Evolutionary conservation across 257 asterid species (phyloP), one percentile per base, ranked within the genome.

Genomic region (Ehretia macrophylla): DNA sequence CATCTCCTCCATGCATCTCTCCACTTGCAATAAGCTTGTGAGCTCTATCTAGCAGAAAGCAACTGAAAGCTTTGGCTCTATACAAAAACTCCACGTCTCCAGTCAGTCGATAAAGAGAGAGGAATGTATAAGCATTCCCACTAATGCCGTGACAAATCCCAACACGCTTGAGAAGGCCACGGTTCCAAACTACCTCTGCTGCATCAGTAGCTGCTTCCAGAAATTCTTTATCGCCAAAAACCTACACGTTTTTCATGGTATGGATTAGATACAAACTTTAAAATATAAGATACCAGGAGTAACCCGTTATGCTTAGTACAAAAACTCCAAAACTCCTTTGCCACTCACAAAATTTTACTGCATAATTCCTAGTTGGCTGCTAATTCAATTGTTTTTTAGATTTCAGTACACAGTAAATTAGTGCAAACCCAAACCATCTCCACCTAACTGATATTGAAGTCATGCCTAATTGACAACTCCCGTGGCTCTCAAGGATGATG

Each of bases 101-200:
- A 5, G 96, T 87, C 56, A 84, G 56, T 58, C 65, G 81, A 76
- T 87, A 81, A 35, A 87, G 79, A n/a, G 96, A 72, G 56, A 87
- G 85, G 58, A 90, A 90, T 18, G 78, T 83, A 32, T 84, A 87
- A 22, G 97, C 63, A 52, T 90, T 90, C 44, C 97, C 96, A 49
- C 93, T 81, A 17, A 90, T 75, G 62, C 96, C 97, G 18, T 86
- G 96, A 58, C 97, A 90, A 17, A 90, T 17, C 42, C 96, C 97
- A 8, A 90, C 90, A 48, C 93, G 89, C 73, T 81, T 90, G 37
- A 86, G 95, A 17, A 90, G 76, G 40, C 96, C 97, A 48, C 93
- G 68, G 19, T 64, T 69, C 96, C 97, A 90, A 5, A 90, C 87
- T 62, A 90, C 95, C 58, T 86, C 86, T 40, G 83, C 86, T 14